phyloP scores from a whole-genome alignment of 2,329 filamentous ascomycete genomes.

The Aspergillus fructus region DNA sequence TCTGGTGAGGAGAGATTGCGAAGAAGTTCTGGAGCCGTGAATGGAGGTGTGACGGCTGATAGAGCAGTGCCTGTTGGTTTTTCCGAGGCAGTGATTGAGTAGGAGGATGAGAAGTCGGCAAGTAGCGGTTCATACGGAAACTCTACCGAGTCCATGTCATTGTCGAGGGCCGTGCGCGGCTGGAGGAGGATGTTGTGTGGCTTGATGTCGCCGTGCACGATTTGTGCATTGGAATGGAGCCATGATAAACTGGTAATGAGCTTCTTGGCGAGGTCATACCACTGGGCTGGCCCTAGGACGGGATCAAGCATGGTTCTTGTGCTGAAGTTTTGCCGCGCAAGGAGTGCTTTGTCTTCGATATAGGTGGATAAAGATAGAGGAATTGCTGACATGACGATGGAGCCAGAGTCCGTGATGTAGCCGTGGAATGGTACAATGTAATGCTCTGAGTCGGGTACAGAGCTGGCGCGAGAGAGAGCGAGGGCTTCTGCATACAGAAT shows the following conservation, averaged over 20 bases:
- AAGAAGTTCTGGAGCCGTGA: conserved; percentile 47
- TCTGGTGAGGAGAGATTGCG: conserved; percentile 35
- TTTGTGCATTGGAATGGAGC: conserved; percentile 40
- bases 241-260: conserved; percentile 44
- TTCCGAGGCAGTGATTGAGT: conserved; percentile 20
- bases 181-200: conserved; percentile 46
- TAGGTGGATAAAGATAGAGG: conserved; percentile 44
- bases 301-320: conserved; percentile 48
- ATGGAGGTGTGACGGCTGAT: conserved; percentile 46
- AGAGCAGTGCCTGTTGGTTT: conserved; percentile 23
- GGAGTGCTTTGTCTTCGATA: conserved; percentile 36
- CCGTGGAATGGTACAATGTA: conserved; percentile 48
- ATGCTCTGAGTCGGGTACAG: conserved; percentile 29
- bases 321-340: conserved; percentile 31
- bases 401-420: conserved; percentile 36
- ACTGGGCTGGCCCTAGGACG: conserved; percentile 40
- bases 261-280: conserved; percentile 41
- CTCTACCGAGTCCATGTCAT: conserved; percentile 8
- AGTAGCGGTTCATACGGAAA: conserved; percentile 44
- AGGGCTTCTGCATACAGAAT: conserved; percentile 45
- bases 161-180: conserved; percentile 15
- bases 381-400: conserved; percentile 47
- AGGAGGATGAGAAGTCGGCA: conserved; percentile 47
- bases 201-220: conserved; percentile 52
- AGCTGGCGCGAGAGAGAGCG: conserved; percentile 40